Percentiles rank a stretch among this genome's conserved stretches.
Evolutionary conservation across 257 asterid species (phyloP).

Genomic region (Salvia miltiorrhiza): DNA sequence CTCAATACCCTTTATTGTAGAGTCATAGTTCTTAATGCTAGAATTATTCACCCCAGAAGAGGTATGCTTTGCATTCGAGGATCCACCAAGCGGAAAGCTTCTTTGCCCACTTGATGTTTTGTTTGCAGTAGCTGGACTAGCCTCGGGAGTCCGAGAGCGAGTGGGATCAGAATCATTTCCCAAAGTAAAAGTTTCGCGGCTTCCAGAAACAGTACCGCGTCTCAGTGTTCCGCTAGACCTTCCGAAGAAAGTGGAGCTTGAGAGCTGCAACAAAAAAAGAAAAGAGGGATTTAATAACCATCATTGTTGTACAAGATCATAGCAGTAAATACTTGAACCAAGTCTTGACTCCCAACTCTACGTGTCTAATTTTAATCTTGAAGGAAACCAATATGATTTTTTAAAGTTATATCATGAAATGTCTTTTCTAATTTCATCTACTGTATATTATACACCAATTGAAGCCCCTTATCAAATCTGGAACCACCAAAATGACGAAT

Average conservation of each 20-base stretch:
- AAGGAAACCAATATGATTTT: background rate
- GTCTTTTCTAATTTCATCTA: background rate
- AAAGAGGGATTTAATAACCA: background rate
- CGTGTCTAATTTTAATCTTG: background rate
- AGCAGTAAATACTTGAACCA: background rate
- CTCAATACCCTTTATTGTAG: constrained; percentile 70
- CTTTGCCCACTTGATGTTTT: constrained; percentile 58
- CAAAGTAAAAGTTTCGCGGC: constrained; percentile 52
- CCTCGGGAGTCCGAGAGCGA: constrained; percentile 66
- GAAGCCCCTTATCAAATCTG: background rate
- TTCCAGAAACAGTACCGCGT: constrained; percentile 63
- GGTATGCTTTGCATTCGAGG: constrained; percentile 58
- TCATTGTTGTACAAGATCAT: background rate
- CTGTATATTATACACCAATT: background rate
- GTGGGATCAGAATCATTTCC: constrained; percentile 70
- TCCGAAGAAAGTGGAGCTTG: constrained; percentile 72
- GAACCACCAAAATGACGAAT: constrained; percentile 2
- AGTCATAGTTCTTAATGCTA: constrained; percentile 52
- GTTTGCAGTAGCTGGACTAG: constrained; percentile 61
- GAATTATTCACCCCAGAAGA: constrained; percentile 57
- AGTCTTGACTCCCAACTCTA: background rate
- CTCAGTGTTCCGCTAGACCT: constrained; percentile 77
- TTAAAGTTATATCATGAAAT: background rate
- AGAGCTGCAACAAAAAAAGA: constrained; percentile 54
- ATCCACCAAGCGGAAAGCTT: constrained; percentile 57